phyloP scores from a whole-genome alignment of 2,329 filamentous ascomycete genomes.

The Thelonectria discophora region DNA sequence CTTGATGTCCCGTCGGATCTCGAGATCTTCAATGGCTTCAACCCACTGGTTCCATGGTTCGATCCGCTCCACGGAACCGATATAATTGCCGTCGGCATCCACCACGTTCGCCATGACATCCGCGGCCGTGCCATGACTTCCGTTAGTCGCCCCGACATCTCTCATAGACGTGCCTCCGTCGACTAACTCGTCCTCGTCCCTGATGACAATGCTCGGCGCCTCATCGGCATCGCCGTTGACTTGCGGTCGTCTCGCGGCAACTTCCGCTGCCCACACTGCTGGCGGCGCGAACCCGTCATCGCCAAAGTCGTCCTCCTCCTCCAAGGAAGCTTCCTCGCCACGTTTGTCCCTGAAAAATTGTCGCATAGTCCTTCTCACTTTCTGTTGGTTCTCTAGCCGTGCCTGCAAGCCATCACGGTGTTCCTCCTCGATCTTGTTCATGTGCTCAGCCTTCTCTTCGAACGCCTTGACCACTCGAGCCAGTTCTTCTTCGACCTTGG shows the following conservation, averaged over 20 bases:
- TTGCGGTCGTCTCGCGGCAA: constrained; percentile 14
- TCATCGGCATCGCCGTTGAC: constrained; percentile 24
- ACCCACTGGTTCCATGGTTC: constrained; percentile 53
- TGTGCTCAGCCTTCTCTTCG: constrained; percentile 47
- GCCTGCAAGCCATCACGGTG: constrained; percentile 43
- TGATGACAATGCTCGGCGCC: background rate
- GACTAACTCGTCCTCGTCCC: constrained; percentile 14
- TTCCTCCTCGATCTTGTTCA: constrained; percentile 46
- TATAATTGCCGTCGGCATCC: constrained; percentile 48
- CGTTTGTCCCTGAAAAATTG: constrained; percentile 47
- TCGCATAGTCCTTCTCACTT: constrained; percentile 45
- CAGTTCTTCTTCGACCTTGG: constrained; percentile 51
- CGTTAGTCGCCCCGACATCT: constrained; percentile 29
- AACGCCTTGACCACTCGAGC: constrained; percentile 43
- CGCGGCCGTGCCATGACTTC: constrained; percentile 9
- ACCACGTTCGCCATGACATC: constrained; percentile 48
- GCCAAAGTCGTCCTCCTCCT: constrained; percentile 31
- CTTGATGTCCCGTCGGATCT: constrained; percentile 51
- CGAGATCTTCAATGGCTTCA: constrained; percentile 48
- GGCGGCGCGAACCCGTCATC: constrained; percentile 26
- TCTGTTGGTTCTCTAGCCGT: constrained; percentile 41
- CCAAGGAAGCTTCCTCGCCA: constrained; percentile 34
- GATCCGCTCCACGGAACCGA: constrained; percentile 51
- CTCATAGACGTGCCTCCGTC: constrained; percentile 31
- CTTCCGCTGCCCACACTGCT: background rate